Evolutionary conservation across 495 filamentous ascomycete genomes (phyloP).

Genomic region (Parmelia sp.): DNA sequence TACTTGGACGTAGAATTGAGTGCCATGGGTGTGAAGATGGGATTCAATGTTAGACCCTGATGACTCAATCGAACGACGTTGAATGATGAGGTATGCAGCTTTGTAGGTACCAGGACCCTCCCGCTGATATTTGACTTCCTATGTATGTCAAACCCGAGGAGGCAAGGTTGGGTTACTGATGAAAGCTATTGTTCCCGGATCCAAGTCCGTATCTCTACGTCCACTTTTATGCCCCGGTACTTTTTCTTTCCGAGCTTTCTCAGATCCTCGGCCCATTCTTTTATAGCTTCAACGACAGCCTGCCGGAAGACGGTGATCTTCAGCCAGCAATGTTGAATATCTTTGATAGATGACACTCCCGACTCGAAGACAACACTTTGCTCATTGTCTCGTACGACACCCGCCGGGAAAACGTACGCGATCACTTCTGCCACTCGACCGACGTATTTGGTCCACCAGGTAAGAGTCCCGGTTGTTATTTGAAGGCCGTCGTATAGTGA

Average conservation of each 20-base stretch:
- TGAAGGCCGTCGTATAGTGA: constrained; percentile 42
- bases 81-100: not conserved
- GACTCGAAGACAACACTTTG: constrained; percentile 19
- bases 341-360: not conserved
- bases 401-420: constrained; percentile 50
- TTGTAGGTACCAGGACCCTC: not conserved
- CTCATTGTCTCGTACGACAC: constrained; percentile 31
- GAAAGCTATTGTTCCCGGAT: not conserved
- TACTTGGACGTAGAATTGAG: constrained; percentile 93
- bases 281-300: constrained; percentile 22
- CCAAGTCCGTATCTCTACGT: not conserved
- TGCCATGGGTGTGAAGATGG: constrained; percentile 86
- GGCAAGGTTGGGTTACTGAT: not conserved
- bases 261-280: constrained; percentile 34
- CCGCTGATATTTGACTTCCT: not conserved
- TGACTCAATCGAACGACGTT: not conserved
- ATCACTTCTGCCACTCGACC: constrained; percentile 45
- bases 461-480: constrained; percentile 39
- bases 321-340: constrained; percentile 1
- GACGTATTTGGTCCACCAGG: constrained; percentile 60
- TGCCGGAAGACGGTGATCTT: constrained; percentile 30
- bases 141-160: not conserved
- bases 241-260: constrained; percentile 57
- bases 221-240: constrained; percentile 38
- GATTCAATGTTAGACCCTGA: constrained; percentile 69